These are phyloP conservation scores for Clitocybe nebularis DNA, from an alignment of 1,284 basidiomycete species.

Conservation along the genomic window DNA sequence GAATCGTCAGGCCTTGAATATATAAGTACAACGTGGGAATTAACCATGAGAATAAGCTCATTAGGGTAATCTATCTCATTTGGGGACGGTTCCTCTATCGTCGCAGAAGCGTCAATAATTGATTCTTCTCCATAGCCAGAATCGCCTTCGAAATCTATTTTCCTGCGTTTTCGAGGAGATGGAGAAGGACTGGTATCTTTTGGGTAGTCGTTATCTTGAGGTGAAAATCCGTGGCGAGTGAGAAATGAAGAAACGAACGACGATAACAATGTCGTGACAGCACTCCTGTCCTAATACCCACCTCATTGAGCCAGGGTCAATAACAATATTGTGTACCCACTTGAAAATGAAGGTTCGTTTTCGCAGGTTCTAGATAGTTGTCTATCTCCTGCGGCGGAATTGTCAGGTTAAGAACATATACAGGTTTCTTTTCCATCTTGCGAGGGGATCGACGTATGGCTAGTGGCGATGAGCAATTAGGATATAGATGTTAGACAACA, in stretches of 20 bases:
- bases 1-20: slow-evolving; percentile 11
- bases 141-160: slow-evolving; percentile 24
- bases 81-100: background rate
- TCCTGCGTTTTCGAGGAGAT: slow-evolving; percentile 41
- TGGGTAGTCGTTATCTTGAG: background rate
- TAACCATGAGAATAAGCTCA: slow-evolving; percentile 2
- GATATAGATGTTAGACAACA: no score
- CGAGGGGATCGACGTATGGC: slow-evolving; percentile 65
- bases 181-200: slow-evolving; percentile 10
- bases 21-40: slow-evolving; percentile 6
- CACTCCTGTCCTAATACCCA: slow-evolving; percentile 44
- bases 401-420: slow-evolving; percentile 77
- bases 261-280: slow-evolving; percentile 52
- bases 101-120: slow-evolving; percentile 11
- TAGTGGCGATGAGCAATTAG: slow-evolving; percentile 23
- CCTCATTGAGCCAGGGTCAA: background rate
- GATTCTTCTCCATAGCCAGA: slow-evolving; percentile 31
- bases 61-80: background rate
- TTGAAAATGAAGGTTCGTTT: slow-evolving; percentile 62
- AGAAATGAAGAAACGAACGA: slow-evolving; percentile 65
- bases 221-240: slow-evolving; percentile 54
- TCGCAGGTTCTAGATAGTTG: slow-evolving; percentile 74
- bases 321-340: slow-evolving; percentile 35
- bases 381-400: slow-evolving; percentile 68
- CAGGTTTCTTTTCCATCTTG: slow-evolving; percentile 71